Conservation (phyloP, 2,329 filamentous ascomycete species). For the Aureobasidium lini region DNA sequence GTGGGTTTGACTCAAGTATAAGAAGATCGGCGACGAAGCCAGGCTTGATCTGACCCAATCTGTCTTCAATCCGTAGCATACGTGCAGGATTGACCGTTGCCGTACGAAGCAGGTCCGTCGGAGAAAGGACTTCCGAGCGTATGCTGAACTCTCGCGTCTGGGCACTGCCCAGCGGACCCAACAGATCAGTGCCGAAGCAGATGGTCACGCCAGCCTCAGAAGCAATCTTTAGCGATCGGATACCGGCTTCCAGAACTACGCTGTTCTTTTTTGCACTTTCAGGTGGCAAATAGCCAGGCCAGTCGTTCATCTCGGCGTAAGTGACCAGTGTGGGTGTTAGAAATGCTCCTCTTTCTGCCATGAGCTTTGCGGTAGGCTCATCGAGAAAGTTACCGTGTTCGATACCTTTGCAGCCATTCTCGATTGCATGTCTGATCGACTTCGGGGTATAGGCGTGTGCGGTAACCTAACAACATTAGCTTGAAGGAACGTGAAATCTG, state of each 20-base stretch:
- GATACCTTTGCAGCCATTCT: slow-evolving; percentile 49
- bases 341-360: slow-evolving; percentile 43
- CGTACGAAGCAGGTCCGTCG: slow-evolving; percentile 41
- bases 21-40: slow-evolving; percentile 49
- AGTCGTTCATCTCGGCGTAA: slow-evolving; percentile 44
- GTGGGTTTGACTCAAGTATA: slow-evolving; percentile 45
- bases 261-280: slow-evolving; percentile 44
- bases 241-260: slow-evolving; percentile 41
- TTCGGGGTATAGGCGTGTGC: slow-evolving; percentile 51
- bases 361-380: slow-evolving; percentile 44
- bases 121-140: slow-evolving; percentile 35
- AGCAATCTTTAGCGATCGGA: slow-evolving; percentile 43
- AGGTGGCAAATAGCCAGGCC: slow-evolving; percentile 37
- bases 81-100: slow-evolving; percentile 48
- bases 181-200: slow-evolving; percentile 49
- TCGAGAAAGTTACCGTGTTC: slow-evolving; percentile 58
- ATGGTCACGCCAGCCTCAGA: slow-evolving; percentile 47
- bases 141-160: slow-evolving; percentile 46
- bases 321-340: slow-evolving; percentile 50
- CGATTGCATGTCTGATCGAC: slow-evolving; percentile 48
- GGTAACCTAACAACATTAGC: slow-evolving; percentile 26
- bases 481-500: too few relatives aligned
- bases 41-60: slow-evolving; percentile 43
- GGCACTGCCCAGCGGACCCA: slow-evolving; percentile 42
- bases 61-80: slow-evolving; percentile 40